Evolutionary conservation across 78 protist species (phyloP), one percentile per base, ranked within the genome.

Genomic region (Paratrimastix pyriformis): DNA sequence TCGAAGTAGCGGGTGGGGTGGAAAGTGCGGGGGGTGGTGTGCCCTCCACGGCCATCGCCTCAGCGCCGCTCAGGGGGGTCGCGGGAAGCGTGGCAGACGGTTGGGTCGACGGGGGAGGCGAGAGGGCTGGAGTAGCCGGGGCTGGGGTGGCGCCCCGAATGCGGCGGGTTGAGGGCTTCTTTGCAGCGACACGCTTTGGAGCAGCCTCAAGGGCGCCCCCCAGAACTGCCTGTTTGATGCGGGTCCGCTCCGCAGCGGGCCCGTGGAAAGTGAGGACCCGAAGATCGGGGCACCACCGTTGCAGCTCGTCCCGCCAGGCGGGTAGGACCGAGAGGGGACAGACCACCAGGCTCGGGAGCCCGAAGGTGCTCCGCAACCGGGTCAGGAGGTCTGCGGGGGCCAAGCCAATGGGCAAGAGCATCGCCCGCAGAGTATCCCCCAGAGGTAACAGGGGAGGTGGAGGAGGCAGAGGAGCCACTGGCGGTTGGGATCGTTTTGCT

Each of bases 281-380:
- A 43, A 94, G 74, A 5, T 44, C 62, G 11, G 98, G 94, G 70
- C 82, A 71, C 92, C 92, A 94, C 38, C 77, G 62, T 24, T n/a
- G 29, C 39, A 89, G 73, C 46, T 94, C 98, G 43, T 82, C 79
- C 52, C 54, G 37, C 96, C 98, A 92, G 18, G 54, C 38, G 66
- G 37, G 33, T 64, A 74, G 52, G 48, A 74, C 78, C 0, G 69
- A 57, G 38, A 74, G 54, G 30, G 78, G 78, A 45, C 66, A 60
- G 0, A 74, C 66, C n/a, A 74, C 57, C 45, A 74, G 37, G 42
- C 52, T 59, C n/a, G 65, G 78, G 50, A 18, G 35, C 18, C 35
- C 21, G 57, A 26, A 18, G 57, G 18, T 52, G 57, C 57, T 18
- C n/a, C n/a, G n/a, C n/a, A n/a, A n/a, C n/a, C n/a, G n/a, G n/a